phyloP scores from a whole-genome alignment of 768 basidiomycete species.

The Mycena maculata region DNA sequence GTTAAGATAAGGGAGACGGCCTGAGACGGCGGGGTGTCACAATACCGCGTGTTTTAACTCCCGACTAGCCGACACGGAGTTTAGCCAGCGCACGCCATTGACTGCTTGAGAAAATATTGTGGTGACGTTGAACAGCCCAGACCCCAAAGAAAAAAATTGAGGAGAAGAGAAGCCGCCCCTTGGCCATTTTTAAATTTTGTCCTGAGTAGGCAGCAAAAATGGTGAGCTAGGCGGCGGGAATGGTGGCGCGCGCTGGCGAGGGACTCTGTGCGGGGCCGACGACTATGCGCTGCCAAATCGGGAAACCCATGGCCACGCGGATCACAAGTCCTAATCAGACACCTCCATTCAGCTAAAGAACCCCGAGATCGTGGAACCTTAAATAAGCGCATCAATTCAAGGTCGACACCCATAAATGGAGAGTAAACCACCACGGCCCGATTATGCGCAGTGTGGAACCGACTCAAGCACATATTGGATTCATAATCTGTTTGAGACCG shows the following conservation, averaged over 20 bases:
- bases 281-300: not conserved
- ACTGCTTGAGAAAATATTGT: no score
- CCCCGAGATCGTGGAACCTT: constrained; percentile 5
- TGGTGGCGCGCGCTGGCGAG: constrained; percentile 6
- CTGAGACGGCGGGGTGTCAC: not conserved
- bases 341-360: constrained; percentile 16
- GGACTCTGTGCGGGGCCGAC: constrained; percentile 1
- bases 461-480: no score
- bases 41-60: not conserved
- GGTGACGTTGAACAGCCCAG: no score
- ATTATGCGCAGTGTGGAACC: no score
- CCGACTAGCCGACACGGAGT: constrained; percentile 2
- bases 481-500: no score
- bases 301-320: constrained; percentile 2
- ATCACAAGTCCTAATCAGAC: constrained; percentile 10
- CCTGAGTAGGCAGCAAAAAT: no score
- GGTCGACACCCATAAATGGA: not conserved
- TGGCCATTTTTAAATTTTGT: no score
- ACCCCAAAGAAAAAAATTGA: no score
- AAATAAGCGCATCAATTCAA: constrained; percentile 10
- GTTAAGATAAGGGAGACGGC: constrained; percentile 6
- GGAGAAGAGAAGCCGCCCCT: no score
- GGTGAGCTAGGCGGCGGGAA: constrained; percentile 6
- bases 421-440: no score
- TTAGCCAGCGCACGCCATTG: no score